These are phyloP conservation scores for Ceratonia siliqua DNA, from an alignment of 306 rosid species.

Conservation along the genomic window DNA sequence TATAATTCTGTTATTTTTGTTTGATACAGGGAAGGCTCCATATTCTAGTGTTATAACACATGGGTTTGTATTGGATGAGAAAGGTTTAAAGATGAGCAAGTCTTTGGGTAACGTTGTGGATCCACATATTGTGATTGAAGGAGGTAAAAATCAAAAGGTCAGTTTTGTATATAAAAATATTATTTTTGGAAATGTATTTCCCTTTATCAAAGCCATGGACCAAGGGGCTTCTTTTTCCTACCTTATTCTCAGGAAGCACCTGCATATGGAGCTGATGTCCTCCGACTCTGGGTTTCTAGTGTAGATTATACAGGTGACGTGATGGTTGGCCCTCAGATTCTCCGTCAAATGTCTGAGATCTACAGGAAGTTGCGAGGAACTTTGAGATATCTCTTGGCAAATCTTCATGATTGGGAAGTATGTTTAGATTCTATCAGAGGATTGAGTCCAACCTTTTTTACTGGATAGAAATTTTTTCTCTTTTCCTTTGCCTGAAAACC, in stretches of 20 bases:
- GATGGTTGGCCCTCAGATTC: slow-evolving; percentile 88
- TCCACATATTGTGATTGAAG: slow-evolving; percentile 84
- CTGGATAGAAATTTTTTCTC: not conserved
- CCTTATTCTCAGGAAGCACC: slow-evolving; percentile 76
- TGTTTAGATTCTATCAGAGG: slow-evolving; percentile 28
- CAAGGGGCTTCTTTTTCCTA: slow-evolving; percentile 6
- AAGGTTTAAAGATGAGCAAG: slow-evolving; percentile 98
- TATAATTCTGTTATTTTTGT: slow-evolving; percentile 36
- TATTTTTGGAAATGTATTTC: slow-evolving; percentile 16
- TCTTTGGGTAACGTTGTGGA: slow-evolving; percentile 97
- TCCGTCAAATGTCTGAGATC: slow-evolving; percentile 95
- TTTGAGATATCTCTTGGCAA: slow-evolving; percentile 92
- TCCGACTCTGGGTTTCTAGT: slow-evolving; percentile 99
- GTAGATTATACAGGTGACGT: slow-evolving; percentile 93
- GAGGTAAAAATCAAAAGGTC: slow-evolving; percentile 94
- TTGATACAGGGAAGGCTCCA: slow-evolving; percentile 88
- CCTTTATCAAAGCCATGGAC: slow-evolving; percentile 27
- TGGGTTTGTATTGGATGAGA: slow-evolving; percentile 97
- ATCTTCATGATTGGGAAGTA: slow-evolving; percentile 98
- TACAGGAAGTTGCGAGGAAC: slow-evolving; percentile 98
- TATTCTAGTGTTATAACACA: slow-evolving; percentile 87
- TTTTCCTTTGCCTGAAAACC: slow-evolving; percentile 16
- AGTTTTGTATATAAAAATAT: slow-evolving; percentile 28
- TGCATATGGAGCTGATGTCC: slow-evolving; percentile 94
- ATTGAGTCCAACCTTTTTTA: slow-evolving; percentile 10